Conservation (phyloP, 768 basidiomycete genomes). For the Agrocybe pediades region DNA sequence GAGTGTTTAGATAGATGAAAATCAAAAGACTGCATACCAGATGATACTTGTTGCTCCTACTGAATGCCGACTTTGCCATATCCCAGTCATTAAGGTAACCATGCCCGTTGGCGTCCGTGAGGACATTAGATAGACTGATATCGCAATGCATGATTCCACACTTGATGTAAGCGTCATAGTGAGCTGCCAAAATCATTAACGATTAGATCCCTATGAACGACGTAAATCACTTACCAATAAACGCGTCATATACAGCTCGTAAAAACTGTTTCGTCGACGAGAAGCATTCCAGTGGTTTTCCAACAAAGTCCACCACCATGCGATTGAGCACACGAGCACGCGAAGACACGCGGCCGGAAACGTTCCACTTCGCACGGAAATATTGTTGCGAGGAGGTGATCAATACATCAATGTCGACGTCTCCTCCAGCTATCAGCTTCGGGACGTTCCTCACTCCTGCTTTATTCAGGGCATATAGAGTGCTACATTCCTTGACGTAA, state of each 20-base stretch:
- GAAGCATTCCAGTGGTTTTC: too few species aligned
- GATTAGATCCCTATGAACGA: too few species aligned
- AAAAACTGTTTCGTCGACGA: too few species aligned
- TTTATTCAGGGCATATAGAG: background rate
- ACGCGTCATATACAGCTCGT: too few species aligned
- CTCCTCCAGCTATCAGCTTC: background rate
- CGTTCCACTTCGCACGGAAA: background rate
- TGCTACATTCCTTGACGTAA: conserved; percentile 2
- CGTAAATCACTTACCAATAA: too few species aligned
- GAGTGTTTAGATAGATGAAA: background rate
- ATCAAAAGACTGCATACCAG: background rate
- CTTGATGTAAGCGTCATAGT: conserved; percentile 16
- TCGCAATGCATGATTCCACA: conserved; percentile 26
- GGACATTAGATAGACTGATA: conserved; percentile 25
- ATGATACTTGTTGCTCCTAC: background rate
- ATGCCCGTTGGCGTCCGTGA: conserved; percentile 11
- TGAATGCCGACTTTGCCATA: background rate
- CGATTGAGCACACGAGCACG: background rate
- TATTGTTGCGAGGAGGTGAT: background rate
- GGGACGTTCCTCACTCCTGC: conserved; percentile 2
- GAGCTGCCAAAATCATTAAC: conserved; percentile 13
- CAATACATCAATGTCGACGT: background rate
- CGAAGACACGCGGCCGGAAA: background rate
- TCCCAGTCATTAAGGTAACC: conserved; percentile 28
- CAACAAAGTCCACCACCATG: too few species aligned